Base-by-base conservation (phyloP, 1,139 yeast genomes). In the Blastobotrys petasosporus region DNA sequence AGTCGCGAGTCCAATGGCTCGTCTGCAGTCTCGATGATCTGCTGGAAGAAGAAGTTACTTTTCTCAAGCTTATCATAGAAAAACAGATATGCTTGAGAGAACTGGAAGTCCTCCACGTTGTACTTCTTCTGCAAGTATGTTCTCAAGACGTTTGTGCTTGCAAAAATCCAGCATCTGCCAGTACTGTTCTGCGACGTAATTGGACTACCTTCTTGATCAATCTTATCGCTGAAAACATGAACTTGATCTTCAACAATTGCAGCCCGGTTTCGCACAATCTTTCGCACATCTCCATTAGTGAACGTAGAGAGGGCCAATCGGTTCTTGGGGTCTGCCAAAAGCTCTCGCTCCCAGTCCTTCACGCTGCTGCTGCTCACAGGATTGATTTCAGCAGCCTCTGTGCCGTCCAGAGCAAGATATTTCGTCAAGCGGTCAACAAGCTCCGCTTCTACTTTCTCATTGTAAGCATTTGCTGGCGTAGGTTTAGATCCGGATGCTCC, bases 121-220 rank as follows among this genome's bases (percentile, higher is more conserved):
- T 73, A 77, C 56, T 70, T 71, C 57, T 71, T 68, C 60, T 77
- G 77, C 32, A 80, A 75, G 40, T 70, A 74, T 45, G 77, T 68
- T 54, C 84, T 70, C 58, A 80, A 71, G 15, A 80, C 79, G 55
- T 80, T 80, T 47, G 79, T 75, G 4, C 82, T 70, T 11, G 85
- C 85, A 66, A 80, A 80, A 51, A 80, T 71, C 85, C 85, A 80
- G 63, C 86, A 80, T 56, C 85, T 65, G 25, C 85, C 85, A 5
- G 80, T 73, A 35, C 73, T 67, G 50, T 70, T 71, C 61, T 80
- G 86, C 62, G 78, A 75, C 56, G 82, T 77, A 48, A 73, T 69
- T 15, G 84, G 82, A 29, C 74, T 68, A 2, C 85, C 85, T 51
- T 77, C 76, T 17, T 71, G 67, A 39, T 73, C 75, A 29, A 80